Conservation (phyloP, 805 yeast genomes). For the Debaryomyces tyrocola region DNA sequence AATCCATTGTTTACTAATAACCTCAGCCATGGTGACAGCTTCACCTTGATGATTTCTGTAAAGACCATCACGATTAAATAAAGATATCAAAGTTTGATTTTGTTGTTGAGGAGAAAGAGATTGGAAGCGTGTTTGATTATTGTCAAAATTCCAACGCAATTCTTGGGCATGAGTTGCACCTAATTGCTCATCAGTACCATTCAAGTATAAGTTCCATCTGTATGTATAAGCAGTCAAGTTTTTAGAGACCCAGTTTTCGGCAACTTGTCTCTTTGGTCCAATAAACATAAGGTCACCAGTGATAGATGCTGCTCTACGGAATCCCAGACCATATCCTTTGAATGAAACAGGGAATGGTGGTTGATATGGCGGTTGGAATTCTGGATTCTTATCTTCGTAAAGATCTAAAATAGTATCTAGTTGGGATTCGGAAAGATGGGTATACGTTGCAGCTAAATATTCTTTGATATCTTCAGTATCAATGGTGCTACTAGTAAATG, state of each 20-base stretch:
- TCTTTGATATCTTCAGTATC: background rate
- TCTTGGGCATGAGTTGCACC: slow-evolving; percentile 4
- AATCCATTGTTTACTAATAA: too few species aligned
- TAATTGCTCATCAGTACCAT: background rate
- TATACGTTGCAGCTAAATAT: background rate
- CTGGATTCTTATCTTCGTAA: background rate
- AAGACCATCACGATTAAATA: background rate
- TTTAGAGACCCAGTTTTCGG: background rate
- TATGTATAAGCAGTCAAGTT: background rate
- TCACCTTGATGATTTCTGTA: too few species aligned
- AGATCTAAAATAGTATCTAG: background rate
- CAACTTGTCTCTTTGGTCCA: background rate
- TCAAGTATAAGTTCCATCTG: slow-evolving; percentile 2
- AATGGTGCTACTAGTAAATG: background rate
- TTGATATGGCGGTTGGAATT: too few species aligned
- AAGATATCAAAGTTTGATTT: slow-evolving; percentile 1
- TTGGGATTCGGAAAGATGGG: background rate
- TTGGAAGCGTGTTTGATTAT: background rate
- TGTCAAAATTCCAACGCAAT: background rate
- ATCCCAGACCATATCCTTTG: too few species aligned
- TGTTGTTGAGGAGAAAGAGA: slow-evolving; percentile 1
- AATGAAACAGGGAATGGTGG: too few species aligned
- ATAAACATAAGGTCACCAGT: slow-evolving; percentile 1
- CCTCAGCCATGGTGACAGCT: too few species aligned
- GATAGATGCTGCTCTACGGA: background rate